These are phyloP conservation scores for Daldinia grandis DNA, from an alignment of 495 filamentous ascomycete genomes.

Conservation along the genomic window DNA sequence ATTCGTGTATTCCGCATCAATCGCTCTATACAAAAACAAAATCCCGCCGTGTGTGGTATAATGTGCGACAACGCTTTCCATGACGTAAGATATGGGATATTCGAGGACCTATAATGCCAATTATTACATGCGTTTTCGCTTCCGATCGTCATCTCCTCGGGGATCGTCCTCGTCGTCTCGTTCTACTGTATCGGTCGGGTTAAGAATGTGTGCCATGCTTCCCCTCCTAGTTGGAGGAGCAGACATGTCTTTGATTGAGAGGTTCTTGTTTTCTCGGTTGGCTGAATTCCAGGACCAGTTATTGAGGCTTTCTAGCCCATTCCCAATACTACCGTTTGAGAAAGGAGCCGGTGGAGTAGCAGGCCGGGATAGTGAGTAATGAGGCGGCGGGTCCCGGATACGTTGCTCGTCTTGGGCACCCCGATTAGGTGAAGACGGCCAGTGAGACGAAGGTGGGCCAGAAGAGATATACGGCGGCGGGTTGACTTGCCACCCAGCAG, in stretches of 20 bases:
- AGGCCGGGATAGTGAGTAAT: conserved; percentile 85
- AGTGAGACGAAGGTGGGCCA: conserved; percentile 76
- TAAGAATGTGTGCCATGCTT: conserved; percentile 74
- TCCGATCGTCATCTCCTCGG: conserved; percentile 69
- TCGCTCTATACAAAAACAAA: conserved; percentile 40
- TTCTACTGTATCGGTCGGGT: conserved; percentile 65
- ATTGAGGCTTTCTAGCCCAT: conserved; percentile 57
- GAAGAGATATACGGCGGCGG: conserved; percentile 76
- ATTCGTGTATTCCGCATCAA: conserved; percentile 41
- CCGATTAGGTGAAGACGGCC: conserved; percentile 86
- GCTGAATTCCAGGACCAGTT: conserved; percentile 64
- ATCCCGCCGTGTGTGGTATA: conserved; percentile 38
- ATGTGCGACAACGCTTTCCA: conserved; percentile 36
- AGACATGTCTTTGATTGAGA: conserved; percentile 61
- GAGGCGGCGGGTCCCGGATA: conserved; percentile 80
- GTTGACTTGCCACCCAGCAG: conserved; percentile 82
- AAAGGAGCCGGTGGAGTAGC: conserved; percentile 71
- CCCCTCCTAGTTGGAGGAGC: conserved; percentile 64
- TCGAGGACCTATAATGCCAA: conserved; percentile 5
- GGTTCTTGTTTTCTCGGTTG: conserved; percentile 54
- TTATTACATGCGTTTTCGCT: conserved; percentile 75
- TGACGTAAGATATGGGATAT: conserved; percentile 23
- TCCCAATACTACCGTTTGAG: conserved; percentile 52
- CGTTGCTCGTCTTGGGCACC: conserved; percentile 75
- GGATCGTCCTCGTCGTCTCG: conserved; percentile 58